Evolutionary conservation across 2,329 filamentous ascomycete genomes (phyloP), one percentile per base, ranked within the genome.

Genomic region (Epichloe bromicola): DNA sequence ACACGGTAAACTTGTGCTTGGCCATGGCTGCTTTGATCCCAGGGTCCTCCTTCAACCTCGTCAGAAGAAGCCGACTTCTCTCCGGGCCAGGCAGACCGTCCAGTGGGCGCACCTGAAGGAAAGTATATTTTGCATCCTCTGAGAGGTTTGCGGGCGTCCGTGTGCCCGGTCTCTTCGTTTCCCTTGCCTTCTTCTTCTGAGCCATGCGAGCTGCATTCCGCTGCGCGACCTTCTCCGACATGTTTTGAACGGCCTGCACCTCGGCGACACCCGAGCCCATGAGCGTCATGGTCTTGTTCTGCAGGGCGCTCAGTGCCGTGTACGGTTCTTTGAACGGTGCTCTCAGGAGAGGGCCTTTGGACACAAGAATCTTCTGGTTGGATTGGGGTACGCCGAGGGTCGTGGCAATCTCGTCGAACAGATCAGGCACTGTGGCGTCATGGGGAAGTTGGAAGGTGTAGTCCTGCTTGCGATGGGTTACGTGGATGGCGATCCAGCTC

Each of bases 1-100:
- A 84, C 1, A 98, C 93, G 19, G 77, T 79, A 71, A 95, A 96
- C 56, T 82, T 79, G 70, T 95, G 90, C 59, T 82, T 83, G 15
- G 78, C 74, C 93, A 98, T 98, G 1, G 82, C 78, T 1, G 83
- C 74, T 56, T 83, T 83, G 67, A 98, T 91, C 7, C 93, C 93
- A 0, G 87, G 83, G 65, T 98, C 93, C 54, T 84, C 78, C 56
- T 82, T 82, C 3, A 98, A 74, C 1, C 86, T 79, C 63, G 85
- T 74, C 2, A 98, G 78, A 59, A 91, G 88, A 1, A 75, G 71
- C 4, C 82, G 74, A 11, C 83, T 86, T 49, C 82, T 81, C 23
- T 83, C 76, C 0, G 90, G 84, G 50, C 85, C 77, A 0, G 89
- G 88, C 0, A 97, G 82, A 60, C 91, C 82, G 0, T 79, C 70